A percentile compares a stretch with the other conserved stretches of the same genome.
Evolutionary conservation across 2,329 filamentous ascomycete genomes (phyloP).

Genomic region (Aureobasidium sp.): DNA sequence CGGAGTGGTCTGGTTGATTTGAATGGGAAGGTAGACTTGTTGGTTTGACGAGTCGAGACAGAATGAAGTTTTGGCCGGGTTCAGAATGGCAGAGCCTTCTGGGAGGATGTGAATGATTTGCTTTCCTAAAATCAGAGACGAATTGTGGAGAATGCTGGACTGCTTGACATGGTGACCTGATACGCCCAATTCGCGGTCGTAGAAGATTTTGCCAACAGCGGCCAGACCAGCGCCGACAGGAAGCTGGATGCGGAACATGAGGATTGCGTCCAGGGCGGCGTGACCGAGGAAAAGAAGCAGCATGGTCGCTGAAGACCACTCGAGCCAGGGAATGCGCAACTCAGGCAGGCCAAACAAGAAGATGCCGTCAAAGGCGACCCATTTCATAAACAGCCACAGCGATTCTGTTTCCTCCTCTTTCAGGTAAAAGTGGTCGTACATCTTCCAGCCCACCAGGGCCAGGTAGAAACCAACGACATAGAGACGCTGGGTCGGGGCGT

Average conservation of each 20-base stretch:
- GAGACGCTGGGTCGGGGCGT: constrained; percentile 83
- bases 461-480: constrained; percentile 77
- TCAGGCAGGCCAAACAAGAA: constrained; percentile 83
- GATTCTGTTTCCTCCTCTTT: constrained; percentile 77
- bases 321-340: constrained; percentile 90
- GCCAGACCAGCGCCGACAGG: constrained; percentile 67
- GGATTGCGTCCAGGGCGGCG: constrained; percentile 65
- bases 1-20: constrained; percentile 88
- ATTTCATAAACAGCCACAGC: constrained; percentile 89
- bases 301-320: constrained; percentile 72
- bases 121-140: constrained; percentile 87
- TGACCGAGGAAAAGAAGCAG: constrained; percentile 64
- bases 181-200: constrained; percentile 86
- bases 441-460: constrained; percentile 67
- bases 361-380: constrained; percentile 75
- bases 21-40: constrained; percentile 65
- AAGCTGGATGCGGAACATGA: constrained; percentile 86
- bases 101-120: constrained; percentile 97
- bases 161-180: constrained; percentile 91
- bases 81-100: constrained; percentile 81
- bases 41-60: constrained; percentile 62
- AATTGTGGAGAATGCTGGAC: constrained; percentile 78
- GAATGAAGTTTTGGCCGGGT: constrained; percentile 71
- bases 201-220: constrained; percentile 69
- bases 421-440: constrained; percentile 76